These are phyloP conservation scores for Aspergillus coremiiformis DNA, from an alignment of 495 filamentous ascomycete genomes.

Conservation along the genomic window DNA sequence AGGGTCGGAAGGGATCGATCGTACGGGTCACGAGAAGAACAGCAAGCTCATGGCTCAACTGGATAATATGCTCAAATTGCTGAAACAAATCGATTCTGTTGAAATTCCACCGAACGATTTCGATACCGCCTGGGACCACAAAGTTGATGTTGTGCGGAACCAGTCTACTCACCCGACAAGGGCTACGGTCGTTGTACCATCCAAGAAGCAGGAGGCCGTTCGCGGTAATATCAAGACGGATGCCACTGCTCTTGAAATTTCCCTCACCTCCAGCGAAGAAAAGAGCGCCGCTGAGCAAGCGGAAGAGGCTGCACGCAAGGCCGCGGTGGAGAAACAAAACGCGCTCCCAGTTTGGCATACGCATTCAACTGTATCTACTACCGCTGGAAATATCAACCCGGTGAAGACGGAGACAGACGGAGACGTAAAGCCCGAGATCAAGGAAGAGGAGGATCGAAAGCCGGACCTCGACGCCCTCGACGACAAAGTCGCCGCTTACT, in stretches of 20 bases:
- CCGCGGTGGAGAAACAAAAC: constrained; percentile 72
- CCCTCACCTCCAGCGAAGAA: constrained; percentile 64
- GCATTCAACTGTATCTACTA: constrained; percentile 62
- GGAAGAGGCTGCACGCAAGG: constrained; percentile 65
- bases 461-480: constrained; percentile 38
- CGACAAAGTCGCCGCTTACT: constrained; percentile 47
- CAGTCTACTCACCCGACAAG: constrained; percentile 48
- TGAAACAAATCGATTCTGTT: constrained; percentile 77
- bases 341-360: constrained; percentile 84
- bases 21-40: constrained; percentile 76
- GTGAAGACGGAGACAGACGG: constrained; percentile 33
- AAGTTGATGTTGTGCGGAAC: constrained; percentile 43
- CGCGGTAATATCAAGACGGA: constrained; percentile 61
- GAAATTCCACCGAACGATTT: constrained; percentile 83
- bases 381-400: constrained; percentile 12
- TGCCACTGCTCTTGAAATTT: constrained; percentile 67
- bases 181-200: constrained; percentile 36
- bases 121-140: constrained; percentile 60
- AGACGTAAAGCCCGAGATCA: constrained; percentile 36
- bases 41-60: constrained; percentile 82
- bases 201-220: constrained; percentile 55
- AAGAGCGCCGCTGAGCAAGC: constrained; percentile 67
- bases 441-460: constrained; percentile 50
- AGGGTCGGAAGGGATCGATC: constrained; percentile 45
- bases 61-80: constrained; percentile 70